Conservation (phyloP, 495 filamentous ascomycete genomes). For the Podospora anserina region DNA sequence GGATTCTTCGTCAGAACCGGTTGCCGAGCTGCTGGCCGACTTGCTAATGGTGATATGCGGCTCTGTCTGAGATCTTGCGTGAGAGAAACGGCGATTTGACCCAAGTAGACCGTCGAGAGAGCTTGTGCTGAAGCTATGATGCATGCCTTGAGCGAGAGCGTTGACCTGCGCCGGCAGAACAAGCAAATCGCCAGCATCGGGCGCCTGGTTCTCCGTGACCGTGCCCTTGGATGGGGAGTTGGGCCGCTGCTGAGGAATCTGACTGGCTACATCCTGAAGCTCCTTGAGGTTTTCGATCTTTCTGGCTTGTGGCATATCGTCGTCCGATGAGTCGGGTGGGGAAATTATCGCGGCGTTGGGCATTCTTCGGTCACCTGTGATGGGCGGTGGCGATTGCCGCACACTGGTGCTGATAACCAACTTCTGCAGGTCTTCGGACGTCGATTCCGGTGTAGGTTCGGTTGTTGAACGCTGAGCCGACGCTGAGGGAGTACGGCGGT, state of each 20-base stretch:
- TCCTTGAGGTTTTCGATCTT: constrained; percentile 66
- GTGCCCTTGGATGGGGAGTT: constrained; percentile 55
- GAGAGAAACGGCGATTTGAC: constrained; percentile 52
- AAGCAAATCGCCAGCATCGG: constrained; percentile 34
- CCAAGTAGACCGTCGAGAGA: constrained; percentile 36
- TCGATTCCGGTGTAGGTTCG: constrained; percentile 43
- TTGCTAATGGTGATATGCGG: constrained; percentile 53
- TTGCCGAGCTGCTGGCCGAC: constrained; percentile 53
- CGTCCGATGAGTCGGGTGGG: constrained; percentile 85
- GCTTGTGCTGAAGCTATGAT: constrained; percentile 34
- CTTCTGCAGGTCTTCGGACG: constrained; percentile 50
- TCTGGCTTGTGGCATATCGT: constrained; percentile 53
- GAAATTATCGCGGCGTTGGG: constrained; percentile 80
- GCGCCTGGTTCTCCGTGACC: constrained; percentile 17
- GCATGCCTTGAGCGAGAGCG: constrained; percentile 36
- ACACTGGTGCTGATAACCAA: constrained; percentile 52
- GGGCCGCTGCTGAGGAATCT: constrained; percentile 65
- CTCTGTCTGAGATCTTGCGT: constrained; percentile 84
- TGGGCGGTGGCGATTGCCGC: constrained; percentile 74
- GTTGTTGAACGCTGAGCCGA: constrained; percentile 33
- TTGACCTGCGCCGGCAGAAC: constrained; percentile 35
- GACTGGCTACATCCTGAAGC: constrained; percentile 76
- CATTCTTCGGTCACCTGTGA: constrained; percentile 63
- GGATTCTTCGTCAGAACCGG: constrained; percentile 60
- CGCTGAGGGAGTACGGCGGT: constrained; percentile 48